Evolutionary conservation across 1,139 yeast genomes (phyloP), one percentile per base, ranked within the genome.

Genomic region (Suhomyces bolitotheri): DNA sequence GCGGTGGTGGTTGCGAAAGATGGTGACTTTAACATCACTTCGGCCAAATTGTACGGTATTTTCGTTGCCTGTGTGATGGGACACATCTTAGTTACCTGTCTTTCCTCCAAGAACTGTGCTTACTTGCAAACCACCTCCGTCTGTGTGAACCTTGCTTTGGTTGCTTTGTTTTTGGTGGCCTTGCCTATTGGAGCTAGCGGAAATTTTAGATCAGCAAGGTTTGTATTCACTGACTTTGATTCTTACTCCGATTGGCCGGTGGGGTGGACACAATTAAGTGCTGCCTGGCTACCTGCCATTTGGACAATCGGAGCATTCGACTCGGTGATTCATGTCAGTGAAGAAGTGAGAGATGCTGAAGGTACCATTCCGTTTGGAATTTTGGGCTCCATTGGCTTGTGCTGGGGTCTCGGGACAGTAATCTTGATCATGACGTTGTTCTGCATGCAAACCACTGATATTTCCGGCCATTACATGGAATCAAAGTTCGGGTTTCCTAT

Each of bases 261-360:
- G 16, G 89, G 87, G 9, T 82, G 86, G 83, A 72, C 79, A 7
- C 55, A 49, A 29, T 27, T 49, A 15, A 40, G 44, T 44, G 34
- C 53, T 32, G 68, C 80, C 12, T 74, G 82, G 73, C 72, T 80
- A 71, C 80, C 86, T 2, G 81, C 84, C 1, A 75, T 76, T 33
- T 78, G 83, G 83, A 75, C 80, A 11, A 77, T 78, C 48, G 80
- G 81, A 44, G 80, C 85, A 0, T 82, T 80, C 51, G 90, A 82
- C 54, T 76, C 84, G 5, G 80, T 83, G 46, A 79, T 82, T 31
- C 90, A 82, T 56, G 76, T 81, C 74, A 71, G 81, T 17, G 92
- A 83, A 56, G 90, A 83, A 53, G 84, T 85, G 16, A 65, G 67
- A 27, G 76, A 80, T 50, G 87, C 90, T 9, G 68, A 80, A 16